phyloP scores from a whole-genome alignment of 805 yeast species.

The Candida adriatica region DNA sequence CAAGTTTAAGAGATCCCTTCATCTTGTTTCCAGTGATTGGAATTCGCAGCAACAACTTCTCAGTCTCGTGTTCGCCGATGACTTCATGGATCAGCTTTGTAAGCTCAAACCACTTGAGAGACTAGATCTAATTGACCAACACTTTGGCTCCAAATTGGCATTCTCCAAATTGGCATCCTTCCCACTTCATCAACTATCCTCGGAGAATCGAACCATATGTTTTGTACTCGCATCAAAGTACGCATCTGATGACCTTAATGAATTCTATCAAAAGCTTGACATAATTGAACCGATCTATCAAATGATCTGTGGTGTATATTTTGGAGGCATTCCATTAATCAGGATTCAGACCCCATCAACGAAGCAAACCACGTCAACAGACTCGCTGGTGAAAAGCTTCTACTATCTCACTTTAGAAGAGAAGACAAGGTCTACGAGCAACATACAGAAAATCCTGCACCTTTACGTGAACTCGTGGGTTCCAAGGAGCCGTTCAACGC shows the following conservation, averaged over 20 bases:
- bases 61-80: constrained; percentile 9
- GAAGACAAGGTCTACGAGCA: constrained; percentile 24
- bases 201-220: constrained; percentile 13
- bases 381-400: constrained; percentile 26
- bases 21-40: constrained; percentile 19
- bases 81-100: constrained; percentile 8
- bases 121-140: constrained; percentile 10
- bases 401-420: constrained; percentile 30
- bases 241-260: constrained; percentile 5
- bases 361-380: constrained; percentile 14
- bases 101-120: constrained; percentile 11
- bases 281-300: constrained; percentile 16
- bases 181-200: constrained; percentile 10
- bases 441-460: constrained; percentile 25
- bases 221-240: constrained; percentile 14
- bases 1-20: constrained; percentile 30
- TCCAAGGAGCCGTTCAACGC: constrained; percentile 8
- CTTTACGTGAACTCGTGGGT: constrained; percentile 29
- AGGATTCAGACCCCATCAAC: constrained; percentile 5
- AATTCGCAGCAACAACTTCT: not conserved
- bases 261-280: constrained; percentile 6
- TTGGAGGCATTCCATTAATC: constrained; percentile 12
- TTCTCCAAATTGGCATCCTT: constrained; percentile 5
- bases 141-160: constrained; percentile 7
- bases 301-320: constrained; percentile 20